Evolutionary conservation across 2,329 filamentous ascomycete genomes (phyloP), one percentile per base, ranked within the genome.

Genomic region (Colletotrichum cuscutae): DNA sequence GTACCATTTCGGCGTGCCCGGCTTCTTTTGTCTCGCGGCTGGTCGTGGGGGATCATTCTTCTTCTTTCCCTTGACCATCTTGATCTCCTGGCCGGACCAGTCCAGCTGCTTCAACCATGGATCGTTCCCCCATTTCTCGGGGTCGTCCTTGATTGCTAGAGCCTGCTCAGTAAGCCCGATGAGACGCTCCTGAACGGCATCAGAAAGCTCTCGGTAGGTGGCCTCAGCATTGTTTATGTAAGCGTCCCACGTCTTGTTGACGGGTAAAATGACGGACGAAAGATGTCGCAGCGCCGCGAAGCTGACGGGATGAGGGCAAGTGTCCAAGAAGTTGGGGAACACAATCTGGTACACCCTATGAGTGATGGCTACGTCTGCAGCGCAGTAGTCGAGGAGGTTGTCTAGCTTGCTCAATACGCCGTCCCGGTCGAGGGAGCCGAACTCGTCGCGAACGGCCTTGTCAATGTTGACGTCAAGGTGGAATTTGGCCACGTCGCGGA

Each of bases 1-100:
- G 84, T 98, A 99, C 97, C 97, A 99, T 76, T 93, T 89, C 0
- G 97, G 97, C 93, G 94, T 97, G 15, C 97, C 97, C 0, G 96
- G 95, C 84, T 93, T 95, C 86, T 98, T 99, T 81, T 99, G 97
- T 58, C 93, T 88, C 12, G 92, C 92, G 8, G 92, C 93, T 35
- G 93, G 95, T 57, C 95, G 88, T 2, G 93, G 93, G 12, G 93
- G 91, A 68, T 97, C 94, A 11, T 85, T 87, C 81, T 98, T 98
- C 82, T 93, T 95, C 85, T 97, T 98, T 4, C 92, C 93, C 80
- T 98, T 98, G 26, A 91, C 92, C 93, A 96, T 97, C 80, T 90
- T 95, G 74, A 98, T 88, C 81, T 97, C 94, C 82, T 98, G 95
- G 4, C 94, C 95, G 1, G 94, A 94, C 97, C 97, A 99, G 85